Base-by-base conservation (phyloP, 2,329 filamentous ascomycete genomes). In the Neofusicoccum ribis region DNA sequence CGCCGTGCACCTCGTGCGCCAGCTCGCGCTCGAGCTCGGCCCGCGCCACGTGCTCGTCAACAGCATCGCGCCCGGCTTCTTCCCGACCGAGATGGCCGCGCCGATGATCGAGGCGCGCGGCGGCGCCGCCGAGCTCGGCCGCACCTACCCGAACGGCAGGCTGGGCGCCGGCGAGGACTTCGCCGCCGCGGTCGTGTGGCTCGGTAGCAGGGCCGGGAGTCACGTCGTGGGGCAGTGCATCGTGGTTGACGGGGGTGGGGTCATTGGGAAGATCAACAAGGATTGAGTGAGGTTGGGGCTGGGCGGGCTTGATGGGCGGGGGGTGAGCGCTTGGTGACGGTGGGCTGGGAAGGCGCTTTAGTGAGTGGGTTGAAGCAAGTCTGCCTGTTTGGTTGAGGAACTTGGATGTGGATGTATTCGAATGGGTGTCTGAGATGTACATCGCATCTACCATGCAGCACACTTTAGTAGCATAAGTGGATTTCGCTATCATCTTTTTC, bases 41-140 rank as follows among this genome's bases (percentile, higher is more conserved):
- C 77, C 77, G 4, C 70, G 74, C 12, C 76, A 79, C 63, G 77
- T 79, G 58, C 77, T 74, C 1, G 74, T 72, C 37, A 79, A 79
- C 66, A 74, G 74, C 2, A 71, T 79, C 23, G 74, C 76, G 3
- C 77, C 77, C 7, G 77, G 77, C 58, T 79, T 79, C 68, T 76
- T 79, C 67, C 76, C 76, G 1, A 76, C 75, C 7, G 76, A 77
- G 63, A 67, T 78, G 14, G 75, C 76, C 5, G 74, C 75, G 43
- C 75, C 73, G 3, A 66, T 78, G 63, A 79, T 79, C 51, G 74
- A 78, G 27, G 71, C 72, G 23, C 67, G 77, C 3, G 77, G 76
- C 3, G 76, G 76, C 11, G 76, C 78, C 2, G 79, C 85, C 71
- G 82, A 72, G 50, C 60, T 77, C 8, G 69, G 72, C 37, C 69